Base-by-base conservation (phyloP, 2,329 filamentous ascomycete species). In the Purpureocillium lavendulum region DNA sequence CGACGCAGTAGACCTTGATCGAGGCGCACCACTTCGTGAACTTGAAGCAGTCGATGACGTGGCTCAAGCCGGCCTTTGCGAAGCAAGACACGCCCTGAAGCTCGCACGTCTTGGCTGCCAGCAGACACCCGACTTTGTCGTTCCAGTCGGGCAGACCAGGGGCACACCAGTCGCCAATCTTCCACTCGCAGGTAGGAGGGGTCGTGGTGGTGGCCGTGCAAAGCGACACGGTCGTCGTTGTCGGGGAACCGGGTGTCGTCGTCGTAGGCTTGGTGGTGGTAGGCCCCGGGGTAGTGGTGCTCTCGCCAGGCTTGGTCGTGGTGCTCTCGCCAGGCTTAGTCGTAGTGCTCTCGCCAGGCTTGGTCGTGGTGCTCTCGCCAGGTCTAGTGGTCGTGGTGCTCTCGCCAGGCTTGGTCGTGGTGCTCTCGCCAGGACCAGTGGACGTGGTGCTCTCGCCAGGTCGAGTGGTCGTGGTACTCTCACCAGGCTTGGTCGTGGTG, bases 81-180 rank as follows among this genome's bases (percentile, higher is more conserved):
- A 73, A 73, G 61, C 73, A 77, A 31, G 69, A 64, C 34, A 64
- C 57, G 14, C 69, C 51, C 54, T 74, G 70, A 40, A 73, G 53
- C 18, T 55, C 52, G 51, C 70, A 73, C 40, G 60, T 65, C 40
- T 66, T 63, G 46, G 60, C 62, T 16, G 67, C 64, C 9, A 46
- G 47, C 36, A 57, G 49, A 54, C 73, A 77, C 34, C 56, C 54
- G 32, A 51, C 44, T 40, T 59, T 45, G 50, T 73, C 61, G 31
- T 54, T 52, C 58, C 66, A 77, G 47, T 66, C 57, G 17, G 71
- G 72, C 11, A 77, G 53, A 12, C 70, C 62, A 34, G 61, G 62
- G 30, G 65, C 65, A 51, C 71, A 75, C 71, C 73, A 77, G 44
- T 63, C 66, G 35, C 73, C 74, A 46, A 68, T 69, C 46, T 67